These are phyloP conservation scores for Sarcodon sp. DNA, from an alignment of 768 basidiomycete species.

Conservation along the genomic window DNA sequence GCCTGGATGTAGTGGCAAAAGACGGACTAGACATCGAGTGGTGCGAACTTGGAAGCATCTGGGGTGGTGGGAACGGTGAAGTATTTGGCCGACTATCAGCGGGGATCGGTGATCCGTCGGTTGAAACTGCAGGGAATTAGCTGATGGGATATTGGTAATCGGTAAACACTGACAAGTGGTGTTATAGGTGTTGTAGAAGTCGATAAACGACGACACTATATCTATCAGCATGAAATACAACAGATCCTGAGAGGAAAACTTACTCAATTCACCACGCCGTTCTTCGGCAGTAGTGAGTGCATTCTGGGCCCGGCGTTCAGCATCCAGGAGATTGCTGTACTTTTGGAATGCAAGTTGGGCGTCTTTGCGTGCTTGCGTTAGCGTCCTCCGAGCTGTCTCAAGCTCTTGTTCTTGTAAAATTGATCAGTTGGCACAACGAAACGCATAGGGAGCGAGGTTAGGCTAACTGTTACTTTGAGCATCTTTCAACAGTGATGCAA, in stretches of 20 bases:
- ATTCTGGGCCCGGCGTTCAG: conserved; percentile 53
- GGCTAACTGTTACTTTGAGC: conserved; percentile 29
- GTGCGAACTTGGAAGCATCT: not conserved
- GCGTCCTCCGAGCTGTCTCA: conserved; percentile 43
- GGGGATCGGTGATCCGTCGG: not conserved
- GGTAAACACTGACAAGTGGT: not conserved
- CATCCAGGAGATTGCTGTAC: conserved; percentile 57
- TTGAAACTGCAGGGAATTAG: not conserved
- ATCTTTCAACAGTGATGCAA: conserved; percentile 8
- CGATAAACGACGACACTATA: conserved; percentile 13
- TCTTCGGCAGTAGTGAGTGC: conserved; percentile 54
- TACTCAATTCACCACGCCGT: conserved; percentile 49
- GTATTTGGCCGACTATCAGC: not conserved
- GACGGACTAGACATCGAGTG: not conserved
- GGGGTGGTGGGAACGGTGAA: not conserved
- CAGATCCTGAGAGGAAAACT: conserved; percentile 8
- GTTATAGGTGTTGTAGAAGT: conserved; percentile 1
- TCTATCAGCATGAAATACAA: conserved; percentile 7
- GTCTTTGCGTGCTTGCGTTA: conserved; percentile 56
- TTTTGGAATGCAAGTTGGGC: conserved; percentile 60
- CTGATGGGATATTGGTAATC: not conserved
- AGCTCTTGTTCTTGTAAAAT: conserved; percentile 39
- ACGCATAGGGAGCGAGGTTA: conserved; percentile 1
- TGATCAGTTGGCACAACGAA: not conserved
- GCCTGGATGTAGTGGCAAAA: not conserved